Percentiles rank a stretch among this genome's conserved stretches.
phyloP scores from a whole-genome alignment of 2,329 filamentous ascomycete genomes.

The Claviceps sp. region DNA sequence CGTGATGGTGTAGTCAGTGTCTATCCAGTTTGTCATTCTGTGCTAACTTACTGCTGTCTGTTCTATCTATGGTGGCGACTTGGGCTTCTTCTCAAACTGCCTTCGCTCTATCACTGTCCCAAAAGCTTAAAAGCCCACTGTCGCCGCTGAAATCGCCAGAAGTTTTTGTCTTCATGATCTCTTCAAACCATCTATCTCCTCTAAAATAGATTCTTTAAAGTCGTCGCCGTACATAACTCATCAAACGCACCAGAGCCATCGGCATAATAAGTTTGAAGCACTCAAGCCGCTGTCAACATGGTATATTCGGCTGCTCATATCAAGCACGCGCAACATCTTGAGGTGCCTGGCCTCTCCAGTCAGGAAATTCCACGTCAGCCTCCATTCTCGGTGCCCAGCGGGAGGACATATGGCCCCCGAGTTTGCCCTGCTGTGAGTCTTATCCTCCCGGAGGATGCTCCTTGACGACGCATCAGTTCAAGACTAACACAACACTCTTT shows the following conservation, averaged over 20 bases:
- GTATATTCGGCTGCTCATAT: not conserved
- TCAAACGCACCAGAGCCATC: not conserved
- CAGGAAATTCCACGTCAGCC: not conserved
- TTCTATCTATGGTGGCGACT: not conserved
- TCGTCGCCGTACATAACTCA: not conserved
- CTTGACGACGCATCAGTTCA: not conserved
- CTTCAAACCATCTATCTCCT: not conserved
- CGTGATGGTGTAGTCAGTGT: no score
- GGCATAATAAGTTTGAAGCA: no score
- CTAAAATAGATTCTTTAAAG: not conserved
- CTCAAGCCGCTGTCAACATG: not conserved
- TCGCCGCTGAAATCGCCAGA: conserved; percentile 11
- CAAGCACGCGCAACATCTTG: not conserved
- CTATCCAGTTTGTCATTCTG: no score
- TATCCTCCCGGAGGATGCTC: not conserved
- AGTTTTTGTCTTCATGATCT: not conserved
- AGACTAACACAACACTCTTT: not conserved
- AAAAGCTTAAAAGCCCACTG: conserved; percentile 22
- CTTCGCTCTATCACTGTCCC: conserved; percentile 2
- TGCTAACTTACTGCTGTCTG: not conserved
- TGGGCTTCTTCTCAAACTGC: not conserved
- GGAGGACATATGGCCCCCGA: conserved; percentile 5
- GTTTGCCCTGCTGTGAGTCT: not conserved
- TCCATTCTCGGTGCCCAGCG: not conserved
- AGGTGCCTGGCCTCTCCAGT: not conserved